A percentile compares a stretch with the other conserved stretches of the same genome.
Evolutionary conservation across 2,329 filamentous ascomycete genomes (phyloP).

Genomic region (Chrysoporthe puriensis): DNA sequence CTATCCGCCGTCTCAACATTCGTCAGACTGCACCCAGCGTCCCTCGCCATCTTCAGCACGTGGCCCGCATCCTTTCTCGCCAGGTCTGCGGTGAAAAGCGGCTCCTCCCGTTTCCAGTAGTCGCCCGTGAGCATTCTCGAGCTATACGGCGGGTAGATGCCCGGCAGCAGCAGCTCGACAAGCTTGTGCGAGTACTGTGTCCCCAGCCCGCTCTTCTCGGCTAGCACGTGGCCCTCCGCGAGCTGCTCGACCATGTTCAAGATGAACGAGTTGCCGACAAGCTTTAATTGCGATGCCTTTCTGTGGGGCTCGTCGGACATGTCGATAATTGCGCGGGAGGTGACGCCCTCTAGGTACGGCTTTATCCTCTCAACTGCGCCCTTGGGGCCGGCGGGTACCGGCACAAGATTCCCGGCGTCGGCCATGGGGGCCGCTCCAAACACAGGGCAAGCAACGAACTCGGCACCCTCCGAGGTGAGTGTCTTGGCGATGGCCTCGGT

Average conservation of each 20-base stretch:
- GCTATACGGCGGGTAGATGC: conserved; percentile 75
- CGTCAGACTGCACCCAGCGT: conserved; percentile 63
- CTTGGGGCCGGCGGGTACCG: conserved; percentile 70
- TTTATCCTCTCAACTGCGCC: conserved; percentile 64
- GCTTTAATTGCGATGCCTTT: conserved; percentile 72
- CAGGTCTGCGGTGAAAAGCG: conserved; percentile 81
- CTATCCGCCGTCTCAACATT: conserved; percentile 69
- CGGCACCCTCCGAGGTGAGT: conserved; percentile 62
- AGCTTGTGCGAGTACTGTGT: conserved; percentile 71
- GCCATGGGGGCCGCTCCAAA: conserved; percentile 75
- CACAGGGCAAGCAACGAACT: conserved; percentile 73
- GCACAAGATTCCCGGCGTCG: conserved; percentile 71
- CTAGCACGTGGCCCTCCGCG: conserved; percentile 76
- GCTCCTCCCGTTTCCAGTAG: conserved; percentile 75
- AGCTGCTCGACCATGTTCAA: conserved; percentile 81
- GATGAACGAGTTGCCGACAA: conserved; percentile 87
- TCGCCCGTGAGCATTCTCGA: conserved; percentile 75
- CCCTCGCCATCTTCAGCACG: conserved; percentile 68
- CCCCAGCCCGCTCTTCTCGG: conserved; percentile 80
- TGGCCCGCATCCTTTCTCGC: conserved; percentile 83
- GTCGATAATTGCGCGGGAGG: conserved; percentile 70
- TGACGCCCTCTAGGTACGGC: conserved; percentile 75
- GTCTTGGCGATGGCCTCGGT: conserved; percentile 67
- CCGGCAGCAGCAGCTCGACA: conserved; percentile 74
- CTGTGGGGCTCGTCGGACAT: conserved; percentile 70